A percentile compares a stretch with the other conserved stretches of the same genome.
These are phyloP conservation scores for Penicillium sp. DNA, from an alignment of 2,329 filamentous ascomycete genomes.

Conservation along the genomic window DNA sequence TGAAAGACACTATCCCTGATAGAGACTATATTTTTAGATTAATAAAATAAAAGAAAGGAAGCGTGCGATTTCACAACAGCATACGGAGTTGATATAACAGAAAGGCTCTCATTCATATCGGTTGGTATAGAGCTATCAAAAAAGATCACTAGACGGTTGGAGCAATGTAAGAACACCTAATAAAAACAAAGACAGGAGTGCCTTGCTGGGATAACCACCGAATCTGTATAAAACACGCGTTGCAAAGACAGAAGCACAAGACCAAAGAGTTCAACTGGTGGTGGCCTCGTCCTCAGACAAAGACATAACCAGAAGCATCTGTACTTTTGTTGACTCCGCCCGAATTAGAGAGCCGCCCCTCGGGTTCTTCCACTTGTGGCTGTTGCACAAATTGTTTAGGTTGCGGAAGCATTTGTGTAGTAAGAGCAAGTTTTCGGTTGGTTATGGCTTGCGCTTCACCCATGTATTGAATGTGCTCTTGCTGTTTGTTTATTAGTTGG, in stretches of 20 bases:
- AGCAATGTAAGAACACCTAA: neutral
- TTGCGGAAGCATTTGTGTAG: neutral
- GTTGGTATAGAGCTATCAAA: neutral
- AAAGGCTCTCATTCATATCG: neutral
- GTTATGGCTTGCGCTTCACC: neutral
- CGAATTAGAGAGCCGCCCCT: neutral
- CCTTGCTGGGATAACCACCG: neutral
- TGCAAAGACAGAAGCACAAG: neutral
- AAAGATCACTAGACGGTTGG: neutral
- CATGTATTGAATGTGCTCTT: neutral
- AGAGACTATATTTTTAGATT: too few species aligned
- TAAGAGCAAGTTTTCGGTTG: neutral
- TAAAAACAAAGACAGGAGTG: neutral
- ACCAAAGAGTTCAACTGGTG: neutral
- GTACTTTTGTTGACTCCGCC: neutral
- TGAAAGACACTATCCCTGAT: neutral
- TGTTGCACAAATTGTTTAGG: neutral
- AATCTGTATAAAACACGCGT: neutral
- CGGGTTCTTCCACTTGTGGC: neutral
- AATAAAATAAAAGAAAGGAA: neutral
- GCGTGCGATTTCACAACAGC: neutral
- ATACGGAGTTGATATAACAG: neutral
- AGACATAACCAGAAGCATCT: neutral
- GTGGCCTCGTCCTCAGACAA: neutral
- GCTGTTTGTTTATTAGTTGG: neutral